A percentile compares a stretch with the other conserved stretches of the same genome.
phyloP scores from a whole-genome alignment of 1,284 basidiomycete genomes.

The Paramarasmius palmivorus region DNA sequence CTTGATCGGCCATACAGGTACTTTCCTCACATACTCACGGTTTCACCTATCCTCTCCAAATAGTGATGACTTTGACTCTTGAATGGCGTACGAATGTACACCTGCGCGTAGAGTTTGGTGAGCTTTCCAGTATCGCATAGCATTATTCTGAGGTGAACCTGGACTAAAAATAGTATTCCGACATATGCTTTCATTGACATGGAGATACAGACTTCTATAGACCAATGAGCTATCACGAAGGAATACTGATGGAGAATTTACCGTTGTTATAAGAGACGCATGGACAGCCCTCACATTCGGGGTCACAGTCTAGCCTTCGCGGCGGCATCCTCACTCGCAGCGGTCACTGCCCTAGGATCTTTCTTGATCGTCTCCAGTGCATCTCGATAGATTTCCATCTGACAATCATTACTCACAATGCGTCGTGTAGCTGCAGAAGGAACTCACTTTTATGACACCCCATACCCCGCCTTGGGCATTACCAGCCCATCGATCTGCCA shows the following conservation, averaged over 20 bases:
- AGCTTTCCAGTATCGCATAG: too few relatives aligned
- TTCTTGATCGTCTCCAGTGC: conserved; percentile 39
- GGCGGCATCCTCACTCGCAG: conserved; percentile 39
- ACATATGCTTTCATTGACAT: too few relatives aligned
- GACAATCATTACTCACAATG: background rate
- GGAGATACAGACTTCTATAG: too few relatives aligned
- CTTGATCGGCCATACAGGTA: too few relatives aligned
- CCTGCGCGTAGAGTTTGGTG: too few relatives aligned
- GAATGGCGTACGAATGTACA: too few relatives aligned
- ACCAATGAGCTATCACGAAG: background rate
- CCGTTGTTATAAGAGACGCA: conserved; percentile 8
- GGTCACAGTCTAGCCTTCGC: conserved; percentile 42
- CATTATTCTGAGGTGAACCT: too few relatives aligned
- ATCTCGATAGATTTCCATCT: conserved; percentile 47
- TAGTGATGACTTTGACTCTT: too few relatives aligned
- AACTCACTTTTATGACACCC: conserved; percentile 62
- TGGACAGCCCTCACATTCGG: background rate
- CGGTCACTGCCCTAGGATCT: conserved; percentile 34
- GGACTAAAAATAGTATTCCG: too few relatives aligned
- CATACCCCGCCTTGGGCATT: conserved; percentile 60
- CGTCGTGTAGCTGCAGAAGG: background rate
- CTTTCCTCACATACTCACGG: too few relatives aligned
- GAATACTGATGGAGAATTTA: background rate
- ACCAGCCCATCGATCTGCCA: conserved; percentile 50
- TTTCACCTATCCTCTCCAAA: too few relatives aligned